Conservation (phyloP, 2,329 filamentous ascomycete species). For the Sordariomycetes sp. region DNA sequence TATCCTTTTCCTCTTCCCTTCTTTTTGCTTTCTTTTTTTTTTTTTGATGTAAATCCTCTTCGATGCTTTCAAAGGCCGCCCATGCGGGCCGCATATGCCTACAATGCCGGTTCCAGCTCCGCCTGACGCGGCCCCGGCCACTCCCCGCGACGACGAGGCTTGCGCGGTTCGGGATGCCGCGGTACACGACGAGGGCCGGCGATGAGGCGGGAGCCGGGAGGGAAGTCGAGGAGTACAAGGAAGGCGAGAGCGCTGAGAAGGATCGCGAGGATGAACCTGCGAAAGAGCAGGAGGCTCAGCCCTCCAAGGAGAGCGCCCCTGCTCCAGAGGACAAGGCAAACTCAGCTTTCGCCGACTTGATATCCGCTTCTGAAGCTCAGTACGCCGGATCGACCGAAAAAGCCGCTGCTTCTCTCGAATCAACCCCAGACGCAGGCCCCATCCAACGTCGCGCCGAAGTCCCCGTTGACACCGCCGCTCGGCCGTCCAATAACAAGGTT, state of each 20-base stretch:
- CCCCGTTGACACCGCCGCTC: neutral
- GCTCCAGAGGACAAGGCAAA: neutral
- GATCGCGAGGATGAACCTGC: neutral
- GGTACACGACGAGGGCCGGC: neutral
- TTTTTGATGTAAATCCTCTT: slow-evolving; percentile 4
- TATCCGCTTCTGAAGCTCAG: too few relatives aligned
- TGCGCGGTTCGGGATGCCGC: neutral
- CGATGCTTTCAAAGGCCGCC: slow-evolving; percentile 21
- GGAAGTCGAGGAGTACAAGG: neutral
- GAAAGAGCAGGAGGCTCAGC: neutral
- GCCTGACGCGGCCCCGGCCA: neutral
- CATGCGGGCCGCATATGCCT: slow-evolving; percentile 19
- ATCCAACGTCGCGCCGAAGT: neutral
- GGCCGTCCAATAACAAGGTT: neutral
- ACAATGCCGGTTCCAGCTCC: slow-evolving; percentile 17
- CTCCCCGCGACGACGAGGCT: neutral
- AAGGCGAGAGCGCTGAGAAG: neutral
- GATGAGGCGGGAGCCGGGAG: neutral
- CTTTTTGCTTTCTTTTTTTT: slow-evolving; percentile 4
- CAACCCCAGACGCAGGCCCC: neutral
- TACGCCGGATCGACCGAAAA: too few relatives aligned
- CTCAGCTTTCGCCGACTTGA: neutral
- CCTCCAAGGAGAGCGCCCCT: neutral
- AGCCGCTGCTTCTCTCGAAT: too few relatives aligned
- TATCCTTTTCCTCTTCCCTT: slow-evolving; percentile 5